Conservation (phyloP, 495 filamentous ascomycete genomes). For the Hyaloscypha hepaticicola region DNA sequence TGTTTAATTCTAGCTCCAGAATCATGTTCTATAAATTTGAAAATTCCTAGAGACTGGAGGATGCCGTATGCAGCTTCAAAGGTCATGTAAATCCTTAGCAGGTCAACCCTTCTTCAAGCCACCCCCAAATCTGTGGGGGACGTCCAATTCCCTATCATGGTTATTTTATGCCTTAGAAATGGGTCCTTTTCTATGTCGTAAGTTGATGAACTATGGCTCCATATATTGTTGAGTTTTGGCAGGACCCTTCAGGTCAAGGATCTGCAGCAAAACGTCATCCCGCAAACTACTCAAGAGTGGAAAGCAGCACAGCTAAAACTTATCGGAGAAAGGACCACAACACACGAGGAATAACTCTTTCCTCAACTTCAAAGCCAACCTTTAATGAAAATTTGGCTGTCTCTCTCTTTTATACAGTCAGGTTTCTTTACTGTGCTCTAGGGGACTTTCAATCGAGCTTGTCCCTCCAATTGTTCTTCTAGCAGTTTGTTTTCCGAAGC, state of each 20-base stretch:
- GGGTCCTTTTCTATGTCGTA: not conserved
- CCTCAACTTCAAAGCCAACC: slow-evolving; percentile 1
- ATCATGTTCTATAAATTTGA: too few species aligned
- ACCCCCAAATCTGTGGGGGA: not conserved
- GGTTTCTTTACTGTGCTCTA: not conserved
- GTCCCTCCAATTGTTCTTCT: not conserved
- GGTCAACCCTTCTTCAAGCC: too few species aligned
- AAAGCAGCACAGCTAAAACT: not conserved
- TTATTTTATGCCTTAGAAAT: not conserved
- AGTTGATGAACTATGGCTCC: not conserved
- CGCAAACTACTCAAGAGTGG: not conserved
- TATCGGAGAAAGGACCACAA: not conserved
- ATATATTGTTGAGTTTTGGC: not conserved
- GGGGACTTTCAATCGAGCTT: not conserved
- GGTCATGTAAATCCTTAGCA: too few species aligned
- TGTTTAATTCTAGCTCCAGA: too few species aligned
- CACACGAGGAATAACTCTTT: not conserved
- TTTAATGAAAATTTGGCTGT: not conserved
- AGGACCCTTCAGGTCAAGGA: not conserved
- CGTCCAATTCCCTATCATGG: not conserved
- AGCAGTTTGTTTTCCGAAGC: not conserved
- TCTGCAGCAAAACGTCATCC: slow-evolving; percentile 7
- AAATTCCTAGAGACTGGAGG: too few species aligned
- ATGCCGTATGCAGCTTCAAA: too few species aligned
- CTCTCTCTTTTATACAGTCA: not conserved